phyloP scores from a whole-genome alignment of 345 rosid genomes.

The Nasturtium officinale region DNA sequence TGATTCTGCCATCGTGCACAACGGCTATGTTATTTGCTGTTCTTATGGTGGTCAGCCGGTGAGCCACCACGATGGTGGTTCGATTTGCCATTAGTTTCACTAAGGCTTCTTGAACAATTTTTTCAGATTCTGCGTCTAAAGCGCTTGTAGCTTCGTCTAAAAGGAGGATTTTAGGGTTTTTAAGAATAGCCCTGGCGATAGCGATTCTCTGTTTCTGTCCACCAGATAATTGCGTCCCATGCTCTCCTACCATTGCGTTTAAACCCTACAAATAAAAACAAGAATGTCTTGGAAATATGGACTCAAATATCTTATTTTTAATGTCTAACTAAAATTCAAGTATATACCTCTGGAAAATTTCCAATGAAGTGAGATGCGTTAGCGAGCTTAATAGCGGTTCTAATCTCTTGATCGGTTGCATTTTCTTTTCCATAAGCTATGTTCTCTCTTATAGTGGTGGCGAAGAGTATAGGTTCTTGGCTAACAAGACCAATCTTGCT shows the following conservation, averaged over 20 bases:
- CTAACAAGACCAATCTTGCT: slow-evolving; percentile 45
- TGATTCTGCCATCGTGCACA: slow-evolving; percentile 54
- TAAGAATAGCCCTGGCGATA: slow-evolving; percentile 1
- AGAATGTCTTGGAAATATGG: not conserved
- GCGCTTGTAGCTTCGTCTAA: slow-evolving; percentile 25
- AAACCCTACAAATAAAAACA: slow-evolving; percentile 38
- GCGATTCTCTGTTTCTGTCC: slow-evolving; percentile 35
- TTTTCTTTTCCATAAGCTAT: slow-evolving; percentile 35
- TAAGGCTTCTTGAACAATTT: slow-evolving; percentile 56
- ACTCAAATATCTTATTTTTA: not conserved
- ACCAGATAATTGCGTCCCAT: slow-evolving; percentile 59
- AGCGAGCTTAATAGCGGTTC: slow-evolving; percentile 24
- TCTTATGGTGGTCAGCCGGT: slow-evolving; percentile 55
- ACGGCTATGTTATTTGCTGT: slow-evolving; percentile 60
- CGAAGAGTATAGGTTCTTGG: slow-evolving; percentile 49
- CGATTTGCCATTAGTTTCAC: slow-evolving; percentile 47
- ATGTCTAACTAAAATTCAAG: not conserved
- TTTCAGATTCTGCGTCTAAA: slow-evolving; percentile 55
- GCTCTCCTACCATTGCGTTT: slow-evolving; percentile 53
- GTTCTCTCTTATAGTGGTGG: slow-evolving; percentile 47
- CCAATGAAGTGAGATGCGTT: slow-evolving; percentile 1
- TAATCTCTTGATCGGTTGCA: slow-evolving; percentile 11
- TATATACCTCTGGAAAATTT: slow-evolving; percentile 7
- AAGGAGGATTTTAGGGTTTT: slow-evolving; percentile 21
- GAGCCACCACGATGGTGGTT: slow-evolving; percentile 61